These are phyloP conservation scores for Gossypium raimondii DNA, from an alignment of 345 rosid genomes.

Conservation along the genomic window DNA sequence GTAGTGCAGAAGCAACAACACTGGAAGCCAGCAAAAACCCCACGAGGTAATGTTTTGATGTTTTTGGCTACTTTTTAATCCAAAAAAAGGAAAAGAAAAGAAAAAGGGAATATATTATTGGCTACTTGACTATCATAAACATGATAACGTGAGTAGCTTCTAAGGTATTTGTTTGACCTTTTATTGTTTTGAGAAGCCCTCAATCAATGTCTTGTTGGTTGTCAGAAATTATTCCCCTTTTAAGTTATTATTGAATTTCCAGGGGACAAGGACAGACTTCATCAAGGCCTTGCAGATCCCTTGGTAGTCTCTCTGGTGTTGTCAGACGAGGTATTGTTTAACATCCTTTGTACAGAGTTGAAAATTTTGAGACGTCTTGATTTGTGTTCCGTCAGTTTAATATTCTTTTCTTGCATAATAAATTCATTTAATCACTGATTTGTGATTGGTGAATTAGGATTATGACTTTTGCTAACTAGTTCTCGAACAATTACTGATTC, in stretches of 20 bases:
- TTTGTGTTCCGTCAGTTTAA: background rate
- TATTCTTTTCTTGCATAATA: background rate
- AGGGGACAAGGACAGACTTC: conserved; percentile 89
- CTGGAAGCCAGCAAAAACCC: conserved; percentile 88
- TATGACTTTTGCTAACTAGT: background rate
- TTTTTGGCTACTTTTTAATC: background rate
- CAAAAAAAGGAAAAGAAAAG: background rate
- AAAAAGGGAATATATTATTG: background rate
- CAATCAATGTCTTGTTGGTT: background rate
- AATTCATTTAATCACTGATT: background rate
- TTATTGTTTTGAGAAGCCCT: conserved; percentile 2
- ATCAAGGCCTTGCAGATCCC: conserved; percentile 70
- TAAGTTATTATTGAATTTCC: conserved; percentile 8
- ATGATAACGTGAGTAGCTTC: background rate
- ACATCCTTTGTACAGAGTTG: background rate
- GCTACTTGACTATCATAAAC: background rate
- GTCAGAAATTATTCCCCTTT: background rate
- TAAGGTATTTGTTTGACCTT: background rate
- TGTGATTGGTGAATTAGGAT: background rate
- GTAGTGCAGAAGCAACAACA: conserved; percentile 60
- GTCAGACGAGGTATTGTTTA: conserved; percentile 72
- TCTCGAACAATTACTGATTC: background rate
- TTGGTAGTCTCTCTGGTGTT: conserved; percentile 76
- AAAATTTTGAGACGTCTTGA: background rate
- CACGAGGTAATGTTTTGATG: conserved; percentile 41